These are phyloP conservation scores for Spathaspora hagerdaliae DNA, from an alignment of 805 yeast species.

Conservation along the genomic window DNA sequence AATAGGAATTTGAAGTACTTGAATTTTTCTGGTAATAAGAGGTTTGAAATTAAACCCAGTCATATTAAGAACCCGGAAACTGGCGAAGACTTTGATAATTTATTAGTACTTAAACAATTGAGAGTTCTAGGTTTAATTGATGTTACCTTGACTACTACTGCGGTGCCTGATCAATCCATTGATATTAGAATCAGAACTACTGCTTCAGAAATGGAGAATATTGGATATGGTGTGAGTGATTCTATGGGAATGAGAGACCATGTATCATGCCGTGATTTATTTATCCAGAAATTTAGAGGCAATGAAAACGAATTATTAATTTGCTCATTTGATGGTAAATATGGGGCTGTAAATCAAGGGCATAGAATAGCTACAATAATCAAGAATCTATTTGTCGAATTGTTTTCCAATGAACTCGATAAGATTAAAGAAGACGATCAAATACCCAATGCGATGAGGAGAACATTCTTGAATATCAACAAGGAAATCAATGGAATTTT, in stretches of 20 bases:
- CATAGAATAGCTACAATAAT: constrained; percentile 64
- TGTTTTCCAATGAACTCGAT: constrained; percentile 64
- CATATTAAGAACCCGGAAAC: constrained; percentile 52
- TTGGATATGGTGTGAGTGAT: constrained; percentile 92
- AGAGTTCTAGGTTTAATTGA: constrained; percentile 86
- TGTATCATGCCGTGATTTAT: constrained; percentile 77
- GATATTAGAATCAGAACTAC: constrained; percentile 87
- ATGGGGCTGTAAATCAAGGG: constrained; percentile 43
- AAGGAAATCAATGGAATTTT: constrained; percentile 70
- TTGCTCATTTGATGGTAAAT: constrained; percentile 83
- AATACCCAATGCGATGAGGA: constrained; percentile 72
- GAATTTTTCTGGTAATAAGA: constrained; percentile 88
- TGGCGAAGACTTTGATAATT: constrained; percentile 65
- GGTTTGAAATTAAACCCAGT: constrained; percentile 80
- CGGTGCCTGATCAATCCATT: constrained; percentile 83
- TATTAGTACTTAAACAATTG: constrained; percentile 58
- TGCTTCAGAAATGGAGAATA: constrained; percentile 68
- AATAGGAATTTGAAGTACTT: constrained; percentile 72
- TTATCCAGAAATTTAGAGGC: constrained; percentile 83
- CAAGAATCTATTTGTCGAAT: constrained; percentile 65
- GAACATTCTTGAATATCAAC: constrained; percentile 75
- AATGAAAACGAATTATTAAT: constrained; percentile 75
- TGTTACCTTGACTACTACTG: constrained; percentile 84
- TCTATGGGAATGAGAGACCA: constrained; percentile 63
- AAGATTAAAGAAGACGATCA: constrained; percentile 41